Evolutionary conservation across 345 rosid genomes (phyloP).

Genomic region (Brassica carinata): DNA sequence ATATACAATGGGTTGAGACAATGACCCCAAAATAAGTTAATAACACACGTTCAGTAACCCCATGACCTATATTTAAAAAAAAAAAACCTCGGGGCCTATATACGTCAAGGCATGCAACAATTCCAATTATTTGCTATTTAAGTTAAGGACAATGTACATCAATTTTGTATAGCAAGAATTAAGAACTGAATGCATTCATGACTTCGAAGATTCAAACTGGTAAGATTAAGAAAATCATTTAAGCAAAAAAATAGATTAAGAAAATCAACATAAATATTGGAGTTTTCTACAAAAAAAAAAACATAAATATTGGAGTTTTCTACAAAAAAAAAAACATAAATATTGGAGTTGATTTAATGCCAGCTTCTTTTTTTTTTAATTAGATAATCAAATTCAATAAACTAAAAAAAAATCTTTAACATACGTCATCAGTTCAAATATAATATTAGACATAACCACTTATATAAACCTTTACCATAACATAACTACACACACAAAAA

Average conservation of each 20-base stretch:
- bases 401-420: background rate
- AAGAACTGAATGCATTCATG: slow-evolving; percentile 19
- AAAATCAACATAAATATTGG: slow-evolving; percentile 7
- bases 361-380: slow-evolving; percentile 32
- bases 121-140: background rate
- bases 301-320: slow-evolving; percentile 18
- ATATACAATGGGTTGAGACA: slow-evolving; percentile 9
- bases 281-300: background rate
- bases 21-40: background rate
- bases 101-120: slow-evolving; percentile 15
- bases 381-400: slow-evolving; percentile 20
- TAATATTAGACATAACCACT: slow-evolving; percentile 30
- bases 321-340: background rate
- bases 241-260: no score
- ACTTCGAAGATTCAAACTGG: slow-evolving; percentile 27
- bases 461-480: slow-evolving; percentile 41
- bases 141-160: slow-evolving; percentile 3
- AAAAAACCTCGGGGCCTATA: background rate
- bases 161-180: slow-evolving; percentile 13
- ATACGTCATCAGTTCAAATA: slow-evolving; percentile 35
- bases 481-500: slow-evolving; percentile 31
- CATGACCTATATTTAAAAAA: background rate
- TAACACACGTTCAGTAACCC: slow-evolving; percentile 11
- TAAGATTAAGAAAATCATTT: background rate
- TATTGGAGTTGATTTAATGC: slow-evolving; percentile 30